These are phyloP conservation scores for Ogataea siamensis DNA, from an alignment of 805 yeast genomes.

Conservation along the genomic window DNA sequence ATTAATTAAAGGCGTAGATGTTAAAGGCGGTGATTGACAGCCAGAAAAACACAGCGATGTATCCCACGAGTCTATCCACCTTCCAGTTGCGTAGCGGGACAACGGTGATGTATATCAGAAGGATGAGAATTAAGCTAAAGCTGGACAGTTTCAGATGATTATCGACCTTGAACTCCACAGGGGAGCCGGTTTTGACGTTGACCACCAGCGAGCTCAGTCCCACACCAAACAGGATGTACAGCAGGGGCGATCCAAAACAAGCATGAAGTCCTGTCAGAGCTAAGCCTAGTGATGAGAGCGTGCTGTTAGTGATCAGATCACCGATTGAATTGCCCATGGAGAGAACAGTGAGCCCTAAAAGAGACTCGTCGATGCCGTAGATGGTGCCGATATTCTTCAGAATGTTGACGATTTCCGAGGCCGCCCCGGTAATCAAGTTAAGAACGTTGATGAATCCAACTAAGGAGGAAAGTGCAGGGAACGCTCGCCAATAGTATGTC, in stretches of 20 bases:
- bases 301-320: constrained; percentile 49
- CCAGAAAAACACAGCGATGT: constrained; percentile 34
- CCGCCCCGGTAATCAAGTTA: constrained; percentile 29
- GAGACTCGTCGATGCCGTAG: constrained; percentile 43
- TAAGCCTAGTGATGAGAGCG: constrained; percentile 37
- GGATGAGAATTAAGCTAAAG: constrained; percentile 39
- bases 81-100: constrained; percentile 49
- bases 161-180: constrained; percentile 39
- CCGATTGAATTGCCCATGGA: constrained; percentile 52
- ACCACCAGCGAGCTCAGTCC: constrained; percentile 45
- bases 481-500: constrained; percentile 14
- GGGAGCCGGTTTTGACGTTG: constrained; percentile 14
- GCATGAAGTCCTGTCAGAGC: constrained; percentile 49
- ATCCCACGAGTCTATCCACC: constrained; percentile 42
- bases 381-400: constrained; percentile 46
- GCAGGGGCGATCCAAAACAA: constrained; percentile 53
- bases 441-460: constrained; percentile 33
- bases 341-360: constrained; percentile 47
- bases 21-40: constrained; percentile 20
- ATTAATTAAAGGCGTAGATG: constrained; percentile 12
- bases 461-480: constrained; percentile 24
- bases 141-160: constrained; percentile 38
- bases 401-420: constrained; percentile 30
- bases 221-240: constrained; percentile 48
- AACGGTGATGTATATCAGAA: constrained; percentile 37